Evolutionary conservation across 352 stramenopile species (phyloP).

Genomic region (Globisporangium radiosum): DNA sequence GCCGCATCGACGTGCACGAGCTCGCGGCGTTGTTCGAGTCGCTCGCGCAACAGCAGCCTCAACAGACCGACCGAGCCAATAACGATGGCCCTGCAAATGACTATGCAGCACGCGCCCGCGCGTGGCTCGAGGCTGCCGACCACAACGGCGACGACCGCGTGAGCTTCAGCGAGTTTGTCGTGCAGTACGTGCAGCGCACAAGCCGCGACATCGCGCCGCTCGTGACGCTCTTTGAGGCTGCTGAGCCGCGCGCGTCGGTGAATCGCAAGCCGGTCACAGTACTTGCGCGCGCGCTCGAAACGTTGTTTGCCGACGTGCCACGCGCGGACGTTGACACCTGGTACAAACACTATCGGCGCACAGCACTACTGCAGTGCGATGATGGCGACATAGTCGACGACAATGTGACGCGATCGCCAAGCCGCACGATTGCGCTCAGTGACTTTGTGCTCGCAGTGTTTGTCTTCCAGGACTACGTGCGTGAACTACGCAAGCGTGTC

Average conservation of each 20-base stretch:
- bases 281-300: constrained; percentile 19
- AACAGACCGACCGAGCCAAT: background rate
- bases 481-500: constrained; percentile 15
- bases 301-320: constrained; percentile 21
- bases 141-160: constrained; percentile 24
- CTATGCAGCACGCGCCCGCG: constrained; percentile 19
- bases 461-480: constrained; percentile 32
- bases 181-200: constrained; percentile 49
- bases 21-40: constrained; percentile 24
- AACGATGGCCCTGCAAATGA: background rate
- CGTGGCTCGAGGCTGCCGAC: constrained; percentile 35
- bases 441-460: constrained; percentile 63
- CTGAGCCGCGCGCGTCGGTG: constrained; percentile 26
- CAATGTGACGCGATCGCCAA: too few species aligned
- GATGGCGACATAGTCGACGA: background rate
- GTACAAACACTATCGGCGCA: constrained; percentile 22
- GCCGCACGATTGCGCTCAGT: constrained; percentile 25
- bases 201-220: constrained; percentile 28
- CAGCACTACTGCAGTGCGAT: constrained; percentile 3
- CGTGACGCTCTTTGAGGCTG: constrained; percentile 29
- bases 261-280: constrained; percentile 26
- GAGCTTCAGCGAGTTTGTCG: constrained; percentile 58
- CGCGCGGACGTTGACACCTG: constrained; percentile 24
- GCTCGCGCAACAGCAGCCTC: constrained; percentile 16
- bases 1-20: constrained; percentile 29